Base-by-base conservation (phyloP, 2,329 filamentous ascomycete species). In the Leptographium procerum region DNA sequence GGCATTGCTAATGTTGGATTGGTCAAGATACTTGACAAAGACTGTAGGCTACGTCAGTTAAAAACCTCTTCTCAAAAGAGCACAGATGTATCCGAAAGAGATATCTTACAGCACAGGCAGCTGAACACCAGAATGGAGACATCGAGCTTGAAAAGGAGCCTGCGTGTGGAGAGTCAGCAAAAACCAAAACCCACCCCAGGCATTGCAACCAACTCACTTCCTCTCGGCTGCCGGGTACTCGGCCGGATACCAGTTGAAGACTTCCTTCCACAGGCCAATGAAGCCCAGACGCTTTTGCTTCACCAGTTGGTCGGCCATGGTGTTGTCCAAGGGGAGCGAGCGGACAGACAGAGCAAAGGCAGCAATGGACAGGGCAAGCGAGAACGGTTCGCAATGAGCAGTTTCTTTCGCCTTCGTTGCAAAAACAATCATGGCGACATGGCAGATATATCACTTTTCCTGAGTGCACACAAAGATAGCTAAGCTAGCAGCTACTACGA, bases 1-100 rank as follows among this genome's bases (percentile, higher is more conserved):
- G 50, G 71, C 72, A 62, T 71, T 70, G 60, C 65, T 70, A 54
- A 69, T 69, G 26, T 70, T 69, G 13, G 67, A 68, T 57, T 69
- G 69, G 31, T 69, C 68, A 26, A 70, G 52, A 28, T 64, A 70
- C 50, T 70, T 70, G 26, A 69, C 68, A 52, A 70, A 70, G 59
- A 69, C 68, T 70, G 40, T 0, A 43, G 4, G 0, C 28, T 22
- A 19, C 4, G 51, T 36, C 31, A 53, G 48, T 16, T 57, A 34
- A 53, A 2, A 4, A 48, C 28, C 19, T 16, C 22, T 14, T 6
- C 26, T 9, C 22, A 3, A 16, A 10, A 14, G 8, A 14, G 10
- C 58, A 47, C 57, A 3, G 7, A 16, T 14, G 36, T 6, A 22
- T n/a, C n/a, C n/a, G n/a, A n/a, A n/a, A n/a, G n/a, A n/a, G n/a